Evolutionary conservation across 2,329 filamentous ascomycete genomes (phyloP).

Genomic region (Uncinocarpus reesii): DNA sequence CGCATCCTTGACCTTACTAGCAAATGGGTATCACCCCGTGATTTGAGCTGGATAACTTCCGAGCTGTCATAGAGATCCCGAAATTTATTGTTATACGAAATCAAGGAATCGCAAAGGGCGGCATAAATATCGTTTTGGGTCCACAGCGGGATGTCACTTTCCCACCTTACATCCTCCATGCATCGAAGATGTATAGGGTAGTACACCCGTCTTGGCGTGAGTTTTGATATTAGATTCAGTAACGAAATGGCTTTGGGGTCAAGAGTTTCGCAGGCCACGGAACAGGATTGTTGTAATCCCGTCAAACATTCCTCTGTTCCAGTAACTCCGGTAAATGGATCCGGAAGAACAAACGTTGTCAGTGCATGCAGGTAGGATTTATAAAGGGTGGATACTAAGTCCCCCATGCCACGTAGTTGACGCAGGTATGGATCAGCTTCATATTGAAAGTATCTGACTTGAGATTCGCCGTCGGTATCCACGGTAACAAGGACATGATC

Average conservation of each 20-base stretch:
- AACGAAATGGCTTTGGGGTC: conserved; percentile 27
- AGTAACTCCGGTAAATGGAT: conserved; percentile 27
- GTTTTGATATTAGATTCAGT: conserved; percentile 28
- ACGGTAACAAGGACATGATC: conserved; percentile 34
- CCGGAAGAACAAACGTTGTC: conserved; percentile 28
- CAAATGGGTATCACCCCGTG: background rate
- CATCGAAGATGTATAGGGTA: background rate
- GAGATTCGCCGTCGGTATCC: conserved; percentile 12
- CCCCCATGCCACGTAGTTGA: conserved; percentile 42
- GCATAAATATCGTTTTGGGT: background rate
- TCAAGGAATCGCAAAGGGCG: background rate
- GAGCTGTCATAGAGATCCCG: background rate
- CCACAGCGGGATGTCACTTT: background rate
- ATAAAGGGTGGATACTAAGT: conserved; percentile 43
- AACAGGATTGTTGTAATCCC: conserved; percentile 35
- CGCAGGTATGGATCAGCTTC: conserved; percentile 42
- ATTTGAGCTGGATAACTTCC: background rate
- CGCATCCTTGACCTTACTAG: background rate
- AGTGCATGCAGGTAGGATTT: conserved; percentile 34
- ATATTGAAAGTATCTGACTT: conserved; percentile 35
- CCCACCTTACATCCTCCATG: background rate
- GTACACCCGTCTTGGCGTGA: background rate
- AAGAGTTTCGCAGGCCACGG: conserved; percentile 41
- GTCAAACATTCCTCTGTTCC: conserved; percentile 26
- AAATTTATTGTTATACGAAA: background rate